Conservation (phyloP, 331 rosid species). For the Cydonia oblonga region DNA sequence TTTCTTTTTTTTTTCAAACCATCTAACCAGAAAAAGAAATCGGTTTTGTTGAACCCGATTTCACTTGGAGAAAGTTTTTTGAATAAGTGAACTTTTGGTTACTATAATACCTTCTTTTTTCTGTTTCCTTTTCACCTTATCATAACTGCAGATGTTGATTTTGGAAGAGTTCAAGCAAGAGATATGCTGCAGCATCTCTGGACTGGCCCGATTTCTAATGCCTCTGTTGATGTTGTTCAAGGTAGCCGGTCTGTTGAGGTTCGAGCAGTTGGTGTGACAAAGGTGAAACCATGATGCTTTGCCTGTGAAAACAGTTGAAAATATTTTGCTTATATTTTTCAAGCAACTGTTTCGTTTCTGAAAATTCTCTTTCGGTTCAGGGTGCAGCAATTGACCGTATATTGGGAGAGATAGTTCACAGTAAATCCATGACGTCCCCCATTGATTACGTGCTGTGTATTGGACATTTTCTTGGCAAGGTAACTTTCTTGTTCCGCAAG, state of each 20-base stretch:
- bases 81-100: not conserved
- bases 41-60: not conserved
- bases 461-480: conserved; percentile 96
- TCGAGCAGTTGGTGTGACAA: conserved; percentile 89
- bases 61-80: not conserved
- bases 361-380: conserved; percentile 21
- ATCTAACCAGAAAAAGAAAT: not conserved
- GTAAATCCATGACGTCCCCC: conserved; percentile 83
- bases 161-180: conserved; percentile 92
- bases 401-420: conserved; percentile 90
- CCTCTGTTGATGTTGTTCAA: conserved; percentile 92
- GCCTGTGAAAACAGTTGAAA: too few relatives aligned
- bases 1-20: not conserved
- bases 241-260: conserved; percentile 96
- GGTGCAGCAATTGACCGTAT: conserved; percentile 99
- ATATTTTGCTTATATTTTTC: not conserved
- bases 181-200: conserved; percentile 98
- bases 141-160: conserved; percentile 60
- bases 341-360: not conserved
- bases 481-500: conserved; percentile 13
- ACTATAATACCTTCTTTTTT: not conserved
- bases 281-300: conserved; percentile 33
- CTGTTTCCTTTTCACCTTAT: conserved; percentile 5
- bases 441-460: conserved; percentile 83
- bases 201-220: conserved; percentile 96